A percentile compares a stretch with the other conserved stretches of the same genome.
Evolutionary conservation across 1,284 basidiomycete genomes (phyloP).

Genomic region (Moniliophthora roreri): DNA sequence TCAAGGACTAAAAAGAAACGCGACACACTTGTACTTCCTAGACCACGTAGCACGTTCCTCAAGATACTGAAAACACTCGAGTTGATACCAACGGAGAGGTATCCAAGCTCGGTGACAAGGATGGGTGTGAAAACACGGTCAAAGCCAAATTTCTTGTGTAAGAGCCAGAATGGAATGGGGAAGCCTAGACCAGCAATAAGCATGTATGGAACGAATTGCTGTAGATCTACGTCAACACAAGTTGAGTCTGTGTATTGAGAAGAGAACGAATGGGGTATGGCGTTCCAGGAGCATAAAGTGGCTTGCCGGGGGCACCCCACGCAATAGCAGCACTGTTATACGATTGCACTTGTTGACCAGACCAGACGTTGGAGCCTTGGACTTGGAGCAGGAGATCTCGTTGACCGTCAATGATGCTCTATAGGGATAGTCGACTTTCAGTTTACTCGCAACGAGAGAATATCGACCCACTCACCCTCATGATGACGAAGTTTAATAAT

Average conservation of each 20-base stretch:
- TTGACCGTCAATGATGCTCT: constrained; percentile 28
- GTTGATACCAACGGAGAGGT: constrained; percentile 53
- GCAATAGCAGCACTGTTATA: constrained; percentile 41
- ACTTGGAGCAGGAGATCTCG: constrained; percentile 34
- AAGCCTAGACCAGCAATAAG: constrained; percentile 35
- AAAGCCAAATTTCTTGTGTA: constrained; percentile 33
- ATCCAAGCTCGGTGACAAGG: constrained; percentile 32
- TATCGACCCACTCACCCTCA: constrained; percentile 31
- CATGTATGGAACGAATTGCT: constrained; percentile 32
- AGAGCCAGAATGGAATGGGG: constrained; percentile 37
- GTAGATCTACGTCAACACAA: no score
- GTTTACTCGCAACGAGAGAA: not conserved
- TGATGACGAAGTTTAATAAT: constrained; percentile 27
- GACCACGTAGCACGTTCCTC: constrained; percentile 47
- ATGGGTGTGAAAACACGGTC: constrained; percentile 35
- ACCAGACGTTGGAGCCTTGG: constrained; percentile 44
- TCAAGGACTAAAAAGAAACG: no score
- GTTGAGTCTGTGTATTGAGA: constrained; percentile 14
- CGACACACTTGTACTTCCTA: constrained; percentile 51
- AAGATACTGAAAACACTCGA: constrained; percentile 51
- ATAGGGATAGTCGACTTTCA: constrained; percentile 13
- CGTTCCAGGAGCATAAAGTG: constrained; percentile 37
- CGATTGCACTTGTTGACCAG: constrained; percentile 33
- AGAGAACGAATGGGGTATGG: constrained; percentile 31
- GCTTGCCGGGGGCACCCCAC: constrained; percentile 46